Evolutionary conservation across 768 basidiomycete species (phyloP), one percentile per base, ranked within the genome.

Genomic region (Lentinula boryana): DNA sequence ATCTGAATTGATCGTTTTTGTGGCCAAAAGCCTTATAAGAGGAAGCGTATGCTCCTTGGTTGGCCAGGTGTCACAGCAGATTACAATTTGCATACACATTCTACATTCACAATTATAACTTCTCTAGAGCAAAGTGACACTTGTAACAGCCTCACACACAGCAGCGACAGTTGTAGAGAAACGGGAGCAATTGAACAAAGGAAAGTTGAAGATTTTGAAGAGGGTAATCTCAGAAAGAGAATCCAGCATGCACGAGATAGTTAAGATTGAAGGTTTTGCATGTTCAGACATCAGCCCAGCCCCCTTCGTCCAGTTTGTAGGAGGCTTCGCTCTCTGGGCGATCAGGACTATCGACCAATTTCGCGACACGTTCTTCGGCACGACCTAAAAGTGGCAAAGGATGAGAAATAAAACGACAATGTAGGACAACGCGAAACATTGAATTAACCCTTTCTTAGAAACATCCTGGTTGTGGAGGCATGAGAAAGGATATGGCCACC

Each of bases 291-390:
- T 94, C 92, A 18, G 85, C 80, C 92, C 92, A 94, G 33, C 92
- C 92, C 41, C 92, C 92, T 78, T 93, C 92, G 68, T 93, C 91
- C 32, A 94, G 76, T 70, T 93, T 94, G 73, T 94, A 94, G 3
- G 92, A 91, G 7, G 93, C 92, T 72, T 94, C 92, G 69, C 90
- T 92, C 74, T 94, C 92, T 16, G 92, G 92, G 51, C 87, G 82
- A 67, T 94, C 92, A 4, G 92, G 92, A 67, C 91, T 93, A 70
- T 94, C 92, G 31, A 94, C 93, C 3, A 94, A 78, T 68, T 94
- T 94, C 6, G 92, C 92, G 32, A 94, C 91, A 63, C 92, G 89
- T 74, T 94, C 92, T 71, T 94, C 92, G 2, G 90, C 92, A 27
- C 93, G 88, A 63, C 92, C 92, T 92, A 63, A n/a, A n/a, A 27